Conservation (phyloP, 2,329 filamentous ascomycete species). For the Alternaria incomplexa region DNA sequence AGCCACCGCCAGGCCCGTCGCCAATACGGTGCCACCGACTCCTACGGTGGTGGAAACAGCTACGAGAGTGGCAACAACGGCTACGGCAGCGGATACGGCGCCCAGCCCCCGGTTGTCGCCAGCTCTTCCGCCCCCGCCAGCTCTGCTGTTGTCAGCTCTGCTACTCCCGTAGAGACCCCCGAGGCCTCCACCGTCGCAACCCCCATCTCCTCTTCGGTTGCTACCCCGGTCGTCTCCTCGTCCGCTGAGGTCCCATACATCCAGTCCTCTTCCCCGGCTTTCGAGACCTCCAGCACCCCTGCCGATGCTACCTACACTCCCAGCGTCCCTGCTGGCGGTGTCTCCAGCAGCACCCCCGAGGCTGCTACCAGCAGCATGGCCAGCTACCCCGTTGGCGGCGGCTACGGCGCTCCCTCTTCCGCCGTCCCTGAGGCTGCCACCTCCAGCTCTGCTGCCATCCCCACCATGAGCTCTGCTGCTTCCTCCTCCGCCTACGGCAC, state of each 20-base stretch:
- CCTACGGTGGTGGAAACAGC: neutral
- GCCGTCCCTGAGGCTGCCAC: neutral
- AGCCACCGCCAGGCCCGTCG: constrained; percentile 38
- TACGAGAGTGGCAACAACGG: neutral
- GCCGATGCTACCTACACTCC: constrained; percentile 12
- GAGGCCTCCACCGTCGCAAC: neutral
- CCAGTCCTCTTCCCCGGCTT: constrained; percentile 6
- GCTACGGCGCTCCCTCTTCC: constrained; percentile 1
- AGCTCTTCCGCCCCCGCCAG: constrained; percentile 5
- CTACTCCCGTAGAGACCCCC: neutral
- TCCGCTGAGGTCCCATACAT: constrained; percentile 9
- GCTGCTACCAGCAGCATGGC: neutral
- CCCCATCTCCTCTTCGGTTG: constrained; percentile 3
- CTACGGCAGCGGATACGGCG: constrained; percentile 7
- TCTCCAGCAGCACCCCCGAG: neutral
- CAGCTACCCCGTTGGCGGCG: constrained; percentile 8
- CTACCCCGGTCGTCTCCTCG: neutral
- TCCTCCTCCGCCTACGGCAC: constrained; percentile 7
- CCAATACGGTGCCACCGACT: constrained; percentile 22
- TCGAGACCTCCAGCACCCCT: constrained; percentile 14
- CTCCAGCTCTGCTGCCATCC: neutral
- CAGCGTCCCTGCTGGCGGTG: neutral
- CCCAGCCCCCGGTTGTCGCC: neutral
- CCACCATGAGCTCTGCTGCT: neutral
- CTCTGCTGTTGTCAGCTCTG: constrained; percentile 11